These are phyloP conservation scores for Suillus variegatus DNA, from an alignment of 768 basidiomycete genomes.

Conservation along the genomic window DNA sequence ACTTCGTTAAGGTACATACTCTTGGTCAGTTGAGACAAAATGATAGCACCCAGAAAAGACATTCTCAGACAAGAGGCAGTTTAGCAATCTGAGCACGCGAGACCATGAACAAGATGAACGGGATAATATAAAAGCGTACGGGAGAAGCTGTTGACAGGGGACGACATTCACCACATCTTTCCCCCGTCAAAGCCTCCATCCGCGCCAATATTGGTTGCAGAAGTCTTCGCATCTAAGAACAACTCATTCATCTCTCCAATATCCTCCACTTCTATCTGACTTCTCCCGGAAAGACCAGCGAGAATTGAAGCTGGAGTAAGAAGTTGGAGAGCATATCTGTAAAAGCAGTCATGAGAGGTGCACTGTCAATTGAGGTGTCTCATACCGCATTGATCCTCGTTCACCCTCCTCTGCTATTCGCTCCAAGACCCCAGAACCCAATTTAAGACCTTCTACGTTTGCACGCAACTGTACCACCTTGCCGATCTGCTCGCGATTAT, in stretches of 20 bases:
- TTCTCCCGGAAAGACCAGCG: constrained; percentile 72
- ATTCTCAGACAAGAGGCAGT: background rate
- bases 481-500: constrained; percentile 80
- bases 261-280: constrained; percentile 84
- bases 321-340: constrained; percentile 87
- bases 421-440: constrained; percentile 77
- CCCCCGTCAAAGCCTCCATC: constrained; percentile 37
- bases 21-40: background rate
- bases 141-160: constrained; percentile 3
- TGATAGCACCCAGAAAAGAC: background rate
- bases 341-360: constrained; percentile 9
- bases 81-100: constrained; percentile 1
- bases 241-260: constrained; percentile 92
- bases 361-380: constrained; percentile 14
- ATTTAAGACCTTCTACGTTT: constrained; percentile 80
- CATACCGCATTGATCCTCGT: constrained; percentile 75
- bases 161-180: constrained; percentile 23
- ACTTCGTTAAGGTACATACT: background rate
- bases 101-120: background rate
- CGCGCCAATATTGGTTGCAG: constrained; percentile 54
- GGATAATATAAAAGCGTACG: constrained; percentile 1
- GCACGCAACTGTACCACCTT: constrained; percentile 87
- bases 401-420: constrained; percentile 81
- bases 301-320: constrained; percentile 91
- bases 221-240: constrained; percentile 92